These are phyloP conservation scores for Hemisphaericaspora subhashii DNA, from an alignment of 1,139 yeast genomes.

Conservation along the genomic window DNA sequence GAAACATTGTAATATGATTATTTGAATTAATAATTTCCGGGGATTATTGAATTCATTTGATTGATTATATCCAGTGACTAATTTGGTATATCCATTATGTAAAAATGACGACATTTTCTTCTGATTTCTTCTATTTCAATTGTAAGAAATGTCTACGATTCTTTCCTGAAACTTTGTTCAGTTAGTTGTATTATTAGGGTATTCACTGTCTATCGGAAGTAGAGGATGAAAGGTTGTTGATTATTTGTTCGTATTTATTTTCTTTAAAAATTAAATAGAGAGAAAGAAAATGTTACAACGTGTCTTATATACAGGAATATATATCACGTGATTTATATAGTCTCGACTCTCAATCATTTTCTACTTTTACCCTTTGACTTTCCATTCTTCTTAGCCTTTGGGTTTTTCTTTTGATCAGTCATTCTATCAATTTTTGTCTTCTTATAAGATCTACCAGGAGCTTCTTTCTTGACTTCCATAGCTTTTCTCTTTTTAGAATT, in stretches of 20 bases:
- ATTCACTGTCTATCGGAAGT: neutral
- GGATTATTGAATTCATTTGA: conserved; percentile 38
- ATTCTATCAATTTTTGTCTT: conserved; percentile 69
- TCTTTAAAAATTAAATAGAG: no score
- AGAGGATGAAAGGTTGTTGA: neutral
- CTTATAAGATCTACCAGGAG: conserved; percentile 56
- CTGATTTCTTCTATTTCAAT: neutral
- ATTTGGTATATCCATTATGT: conserved; percentile 26
- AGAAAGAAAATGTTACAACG: neutral
- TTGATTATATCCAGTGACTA: conserved; percentile 23
- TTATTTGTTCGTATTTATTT: neutral
- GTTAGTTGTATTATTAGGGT: no score
- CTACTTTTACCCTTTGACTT: conserved; percentile 8
- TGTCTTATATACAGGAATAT: neutral
- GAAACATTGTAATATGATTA: conserved; percentile 61
- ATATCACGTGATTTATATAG: conserved; percentile 1
- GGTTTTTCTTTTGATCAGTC: conserved; percentile 13
- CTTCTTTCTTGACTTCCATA: conserved; percentile 45
- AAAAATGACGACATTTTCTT: neutral
- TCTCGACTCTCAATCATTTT: neutral
- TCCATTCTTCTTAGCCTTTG: conserved; percentile 8
- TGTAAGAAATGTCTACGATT: neutral
- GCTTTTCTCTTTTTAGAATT: conserved; percentile 64
- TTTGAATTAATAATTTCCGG: conserved; percentile 50
- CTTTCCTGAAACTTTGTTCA: no score